Conservation (phyloP, 2,329 filamentous ascomycete genomes). For the Dendryphion nanum region DNA sequence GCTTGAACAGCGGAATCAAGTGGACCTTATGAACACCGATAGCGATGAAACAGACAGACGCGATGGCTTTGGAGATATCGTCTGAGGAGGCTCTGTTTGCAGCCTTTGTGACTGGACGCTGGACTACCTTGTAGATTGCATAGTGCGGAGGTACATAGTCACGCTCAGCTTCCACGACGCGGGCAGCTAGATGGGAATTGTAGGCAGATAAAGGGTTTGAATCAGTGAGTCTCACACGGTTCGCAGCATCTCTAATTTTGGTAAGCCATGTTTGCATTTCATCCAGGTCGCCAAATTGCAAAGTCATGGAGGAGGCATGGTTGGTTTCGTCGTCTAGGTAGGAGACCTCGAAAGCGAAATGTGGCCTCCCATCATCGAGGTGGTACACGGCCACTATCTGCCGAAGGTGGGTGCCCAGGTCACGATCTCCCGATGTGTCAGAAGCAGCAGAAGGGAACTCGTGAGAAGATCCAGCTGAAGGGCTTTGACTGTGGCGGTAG, state of each 20-base stretch:
- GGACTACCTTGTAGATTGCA: slow-evolving; percentile 67
- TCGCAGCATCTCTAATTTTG: slow-evolving; percentile 60
- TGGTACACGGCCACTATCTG: slow-evolving; percentile 67
- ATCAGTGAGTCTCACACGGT: slow-evolving; percentile 54
- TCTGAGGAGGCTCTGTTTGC: slow-evolving; percentile 60
- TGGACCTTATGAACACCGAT: slow-evolving; percentile 70
- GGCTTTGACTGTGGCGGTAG: slow-evolving; percentile 55
- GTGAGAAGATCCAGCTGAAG: slow-evolving; percentile 60
- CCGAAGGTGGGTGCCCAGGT: slow-evolving; percentile 60
- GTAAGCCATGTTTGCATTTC: slow-evolving; percentile 66
- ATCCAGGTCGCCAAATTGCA: slow-evolving; percentile 63
- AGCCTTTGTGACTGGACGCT: slow-evolving; percentile 59
- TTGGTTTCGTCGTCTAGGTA: slow-evolving; percentile 65
- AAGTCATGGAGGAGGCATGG: slow-evolving; percentile 60
- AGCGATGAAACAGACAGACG: slow-evolving; percentile 66
- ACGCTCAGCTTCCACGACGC: slow-evolving; percentile 62
- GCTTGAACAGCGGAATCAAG: slow-evolving; percentile 63
- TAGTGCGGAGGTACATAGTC: slow-evolving; percentile 69
- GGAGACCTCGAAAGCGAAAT: slow-evolving; percentile 66
- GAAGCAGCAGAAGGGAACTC: slow-evolving; percentile 57
- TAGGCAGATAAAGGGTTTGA: slow-evolving; percentile 55
- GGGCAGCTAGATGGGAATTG: slow-evolving; percentile 61
- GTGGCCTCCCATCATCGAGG: slow-evolving; percentile 65
- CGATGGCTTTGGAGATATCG: slow-evolving; percentile 63
- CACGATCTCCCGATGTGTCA: slow-evolving; percentile 52